Evolutionary conservation across 352 stramenopile genomes (phyloP).

Genomic region (Phytophthora nicotianae): DNA sequence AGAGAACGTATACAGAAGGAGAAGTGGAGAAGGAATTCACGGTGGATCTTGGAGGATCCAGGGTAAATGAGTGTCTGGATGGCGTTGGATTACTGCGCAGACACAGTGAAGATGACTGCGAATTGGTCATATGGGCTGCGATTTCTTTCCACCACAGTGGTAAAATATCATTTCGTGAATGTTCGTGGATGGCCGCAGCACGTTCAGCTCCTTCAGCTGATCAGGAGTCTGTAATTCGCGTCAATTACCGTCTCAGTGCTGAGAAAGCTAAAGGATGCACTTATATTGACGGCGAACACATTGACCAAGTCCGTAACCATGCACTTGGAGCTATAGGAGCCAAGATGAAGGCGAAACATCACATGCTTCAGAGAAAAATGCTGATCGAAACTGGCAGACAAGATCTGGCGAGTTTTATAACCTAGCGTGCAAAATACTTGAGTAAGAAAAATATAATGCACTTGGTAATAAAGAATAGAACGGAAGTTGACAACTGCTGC

Average conservation of each 20-base stretch:
- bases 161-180: slow-evolving; percentile 34
- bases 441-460: too few relatives aligned
- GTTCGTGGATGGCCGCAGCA: slow-evolving; percentile 32
- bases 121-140: slow-evolving; percentile 32
- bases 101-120: slow-evolving; percentile 31
- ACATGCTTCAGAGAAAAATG: slow-evolving; percentile 35
- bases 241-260: slow-evolving; percentile 28
- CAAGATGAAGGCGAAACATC: slow-evolving; percentile 33
- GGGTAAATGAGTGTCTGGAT: slow-evolving; percentile 29
- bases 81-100: slow-evolving; percentile 23
- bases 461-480: not conserved
- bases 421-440: slow-evolving; percentile 2
- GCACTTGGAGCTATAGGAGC: slow-evolving; percentile 29
- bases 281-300: slow-evolving; percentile 36
- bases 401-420: slow-evolving; percentile 31
- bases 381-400: slow-evolving; percentile 22
- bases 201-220: slow-evolving; percentile 12
- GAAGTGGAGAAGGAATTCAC: slow-evolving; percentile 31
- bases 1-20: slow-evolving; percentile 19
- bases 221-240: slow-evolving; percentile 28
- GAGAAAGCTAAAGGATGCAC: slow-evolving; percentile 27
- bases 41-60: slow-evolving; percentile 26
- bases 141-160: slow-evolving; percentile 38
- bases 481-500: not conserved
- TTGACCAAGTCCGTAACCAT: slow-evolving; percentile 38